A percentile compares a stretch with the other conserved stretches of the same genome.
Evolutionary conservation across 495 filamentous ascomycete genomes (phyloP).

Genomic region (Daldinia childiae): DNA sequence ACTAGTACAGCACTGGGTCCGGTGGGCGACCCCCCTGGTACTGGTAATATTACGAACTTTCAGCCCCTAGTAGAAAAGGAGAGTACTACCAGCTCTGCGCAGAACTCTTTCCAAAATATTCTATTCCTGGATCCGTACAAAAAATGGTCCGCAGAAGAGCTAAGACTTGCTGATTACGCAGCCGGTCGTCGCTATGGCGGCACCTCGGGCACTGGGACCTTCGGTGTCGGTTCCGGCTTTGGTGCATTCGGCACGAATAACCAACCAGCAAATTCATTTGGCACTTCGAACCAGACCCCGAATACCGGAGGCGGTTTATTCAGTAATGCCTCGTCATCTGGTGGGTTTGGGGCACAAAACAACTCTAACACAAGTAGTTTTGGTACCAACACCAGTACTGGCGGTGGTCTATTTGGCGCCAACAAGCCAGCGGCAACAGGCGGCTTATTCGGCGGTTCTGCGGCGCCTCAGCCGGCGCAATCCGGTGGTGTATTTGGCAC

Average conservation of each 20-base stretch:
- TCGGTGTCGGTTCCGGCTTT: conserved; percentile 74
- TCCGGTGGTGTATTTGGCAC: conserved; percentile 63
- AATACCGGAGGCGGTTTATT: conserved; percentile 61
- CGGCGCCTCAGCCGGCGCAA: conserved; percentile 53
- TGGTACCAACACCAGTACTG: conserved; percentile 44
- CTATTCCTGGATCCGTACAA: conserved; percentile 85
- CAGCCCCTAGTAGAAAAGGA: conserved; percentile 85
- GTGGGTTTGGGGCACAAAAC: conserved; percentile 62
- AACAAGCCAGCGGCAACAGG: conserved; percentile 55
- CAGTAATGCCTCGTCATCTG: conserved; percentile 57
- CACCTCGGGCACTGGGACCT: conserved; percentile 80
- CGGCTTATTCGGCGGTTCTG: conserved; percentile 58
- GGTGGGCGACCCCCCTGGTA: conserved; percentile 69
- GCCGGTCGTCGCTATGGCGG: conserved; percentile 86
- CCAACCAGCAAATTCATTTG: conserved; percentile 52
- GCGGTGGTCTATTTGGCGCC: conserved; percentile 59
- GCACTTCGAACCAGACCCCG: conserved; percentile 49
- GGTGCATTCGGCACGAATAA: conserved; percentile 57
- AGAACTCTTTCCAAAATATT: conserved; percentile 86
- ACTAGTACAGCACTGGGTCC: conserved; percentile 62
- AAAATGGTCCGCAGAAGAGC: conserved; percentile 89
- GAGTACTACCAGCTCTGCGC: conserved; percentile 54
- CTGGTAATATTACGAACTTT: conserved; percentile 76
- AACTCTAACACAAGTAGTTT: conserved; percentile 57
- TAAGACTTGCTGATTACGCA: conserved; percentile 88